Base-by-base conservation (phyloP, 306 rosid genomes). In the Trichosanthes cucumerina region DNA sequence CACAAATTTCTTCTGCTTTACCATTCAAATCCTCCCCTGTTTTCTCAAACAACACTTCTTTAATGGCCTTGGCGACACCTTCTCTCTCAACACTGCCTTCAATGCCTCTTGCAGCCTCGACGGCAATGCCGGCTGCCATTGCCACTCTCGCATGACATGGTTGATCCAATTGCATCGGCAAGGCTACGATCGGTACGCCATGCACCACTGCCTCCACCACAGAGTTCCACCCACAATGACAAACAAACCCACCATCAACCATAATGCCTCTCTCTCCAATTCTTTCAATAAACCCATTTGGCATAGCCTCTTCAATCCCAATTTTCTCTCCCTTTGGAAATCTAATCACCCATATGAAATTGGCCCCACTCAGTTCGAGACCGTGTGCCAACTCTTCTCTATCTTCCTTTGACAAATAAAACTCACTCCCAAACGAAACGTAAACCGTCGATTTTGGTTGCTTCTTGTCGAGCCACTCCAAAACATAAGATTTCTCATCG, bases 341-440 rank as follows among this genome's bases (percentile, higher is more conserved):
- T 14, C 82, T 65, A 4, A 83, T 4, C 2, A 79, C 78, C 86
- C 86, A 75, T 3, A 83, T 75, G 49, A 82, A 78, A 34, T 14
- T 19, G 11, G 63, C 79, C 13, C 31, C 62, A 79, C 85, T 82
- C 16, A 38, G 54, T 65, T 79, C 78, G 1, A 82, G 47, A 24
- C 82, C 82, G 31, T 53, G 60, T 36, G 82, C 82, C 15, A 83
- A 21, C 73, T 83, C 82, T 44, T 74, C 36, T 3, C 47, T 31
- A 1, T 83, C 82, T 13, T 74, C 80, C 13, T 65, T 31, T 0
- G 78, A 53, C 9, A 65, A 9, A 79, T 38, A 79, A 57, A 54
- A 79, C 85, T 83, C 80, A n/a, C 85, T 83, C 4, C 82, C 82
- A 49, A 83, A 83, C 0, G 82, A 83, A 31, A 83, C 78, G 41